A percentile compares a stretch with the other conserved stretches of the same genome.
Conservation (phyloP, 2,329 filamentous ascomycete species). For the Fusarium azukiicola region DNA sequence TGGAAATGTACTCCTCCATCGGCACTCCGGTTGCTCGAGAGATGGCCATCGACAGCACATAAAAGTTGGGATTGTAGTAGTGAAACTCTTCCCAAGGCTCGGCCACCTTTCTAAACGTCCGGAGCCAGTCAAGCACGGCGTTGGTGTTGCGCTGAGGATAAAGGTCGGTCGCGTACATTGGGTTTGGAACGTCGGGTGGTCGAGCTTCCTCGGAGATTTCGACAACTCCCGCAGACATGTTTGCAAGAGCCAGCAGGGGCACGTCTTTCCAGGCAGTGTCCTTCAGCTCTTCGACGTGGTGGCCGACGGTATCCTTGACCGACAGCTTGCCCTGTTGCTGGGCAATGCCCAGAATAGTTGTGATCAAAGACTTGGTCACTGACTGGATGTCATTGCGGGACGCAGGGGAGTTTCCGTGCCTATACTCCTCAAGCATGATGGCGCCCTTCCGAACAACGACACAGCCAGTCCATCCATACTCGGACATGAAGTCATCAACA, state of each 20-base stretch:
- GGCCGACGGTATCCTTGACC: slow-evolving; percentile 36
- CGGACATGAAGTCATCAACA: slow-evolving; percentile 34
- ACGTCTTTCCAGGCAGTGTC: slow-evolving; percentile 43
- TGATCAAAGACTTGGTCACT: slow-evolving; percentile 41
- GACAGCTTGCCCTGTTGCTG: slow-evolving; percentile 40
- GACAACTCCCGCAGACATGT: slow-evolving; percentile 45
- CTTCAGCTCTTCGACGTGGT: slow-evolving; percentile 37
- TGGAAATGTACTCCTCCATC: slow-evolving; percentile 40
- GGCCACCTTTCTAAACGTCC: slow-evolving; percentile 39
- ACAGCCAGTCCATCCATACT: slow-evolving; percentile 41
- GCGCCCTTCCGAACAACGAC: slow-evolving; percentile 32
- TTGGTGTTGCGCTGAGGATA: slow-evolving; percentile 38
- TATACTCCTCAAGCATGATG: slow-evolving; percentile 39
- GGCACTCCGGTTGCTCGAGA: slow-evolving; percentile 36
- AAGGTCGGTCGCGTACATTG: slow-evolving; percentile 46
- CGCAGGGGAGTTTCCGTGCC: slow-evolving; percentile 39
- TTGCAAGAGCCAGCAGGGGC: slow-evolving; percentile 37
- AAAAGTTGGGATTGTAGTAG: slow-evolving; percentile 48
- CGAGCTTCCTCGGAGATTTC: slow-evolving; percentile 41
- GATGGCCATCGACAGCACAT: slow-evolving; percentile 39
- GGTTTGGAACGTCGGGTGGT: slow-evolving; percentile 36
- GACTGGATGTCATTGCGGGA: slow-evolving; percentile 44
- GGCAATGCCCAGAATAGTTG: slow-evolving; percentile 38
- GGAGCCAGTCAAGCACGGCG: slow-evolving; percentile 40
- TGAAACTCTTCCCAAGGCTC: slow-evolving; percentile 49